Conservation (phyloP, 2,329 filamentous ascomycete genomes). For the Paecilomyces formosus region DNA sequence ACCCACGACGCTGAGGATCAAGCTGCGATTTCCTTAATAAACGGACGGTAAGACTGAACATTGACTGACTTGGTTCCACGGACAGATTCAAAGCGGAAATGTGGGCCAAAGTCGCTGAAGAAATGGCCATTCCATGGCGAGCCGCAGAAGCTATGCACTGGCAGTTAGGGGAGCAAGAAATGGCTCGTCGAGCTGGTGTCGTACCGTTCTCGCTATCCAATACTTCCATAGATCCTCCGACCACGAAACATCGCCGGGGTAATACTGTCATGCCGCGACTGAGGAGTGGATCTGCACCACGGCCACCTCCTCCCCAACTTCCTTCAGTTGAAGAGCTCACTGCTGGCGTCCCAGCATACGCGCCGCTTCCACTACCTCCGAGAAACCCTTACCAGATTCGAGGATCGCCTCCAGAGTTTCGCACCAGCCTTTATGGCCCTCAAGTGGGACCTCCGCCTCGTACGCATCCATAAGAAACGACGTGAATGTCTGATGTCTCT, state of each 20-base stretch:
- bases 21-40: not conserved
- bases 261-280: conserved; percentile 32
- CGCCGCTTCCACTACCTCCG: conserved; percentile 27
- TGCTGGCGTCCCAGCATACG: conserved; percentile 39
- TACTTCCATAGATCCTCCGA: conserved; percentile 44
- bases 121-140: conserved; percentile 92
- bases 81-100: conserved; percentile 91
- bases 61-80: not conserved
- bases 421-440: conserved; percentile 18
- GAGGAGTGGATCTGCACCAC: conserved; percentile 29
- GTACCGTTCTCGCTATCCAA: conserved; percentile 70
- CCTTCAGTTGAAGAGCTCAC: conserved; percentile 41
- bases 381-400: conserved; percentile 28
- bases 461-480: conserved; percentile 25
- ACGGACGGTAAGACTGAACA: not conserved
- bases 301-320: conserved; percentile 27
- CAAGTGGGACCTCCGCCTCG: conserved; percentile 28
- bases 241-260: conserved; percentile 26
- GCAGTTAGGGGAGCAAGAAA: conserved; percentile 88
- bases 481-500: conserved; percentile 16
- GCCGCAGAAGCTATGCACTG: conserved; percentile 98
- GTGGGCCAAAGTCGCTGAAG: conserved; percentile 93
- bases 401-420: conserved; percentile 22
- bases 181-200: conserved; percentile 85
- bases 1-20: not conserved